These are phyloP conservation scores for Penicillium sp. DNA, from an alignment of 2,329 filamentous ascomycete species.

Conservation along the genomic window DNA sequence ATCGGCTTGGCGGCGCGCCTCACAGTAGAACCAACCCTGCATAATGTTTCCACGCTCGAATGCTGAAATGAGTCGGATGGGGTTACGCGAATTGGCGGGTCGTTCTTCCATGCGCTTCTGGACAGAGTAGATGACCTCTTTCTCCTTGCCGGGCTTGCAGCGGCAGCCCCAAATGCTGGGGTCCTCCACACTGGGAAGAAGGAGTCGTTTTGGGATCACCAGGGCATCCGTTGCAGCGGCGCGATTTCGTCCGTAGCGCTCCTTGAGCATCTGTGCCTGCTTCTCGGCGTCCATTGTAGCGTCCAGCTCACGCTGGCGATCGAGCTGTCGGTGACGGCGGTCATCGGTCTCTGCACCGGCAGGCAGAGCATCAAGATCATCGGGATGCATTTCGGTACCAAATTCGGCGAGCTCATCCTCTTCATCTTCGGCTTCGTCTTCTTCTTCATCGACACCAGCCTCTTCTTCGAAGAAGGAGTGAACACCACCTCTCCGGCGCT, in stretches of 20 bases:
- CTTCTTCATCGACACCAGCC: constrained; percentile 94
- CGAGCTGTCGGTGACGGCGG: constrained; percentile 89
- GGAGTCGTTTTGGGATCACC: constrained; percentile 80
- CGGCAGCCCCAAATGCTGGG: constrained; percentile 94
- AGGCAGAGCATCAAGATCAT: constrained; percentile 79
- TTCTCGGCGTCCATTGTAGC: constrained; percentile 92
- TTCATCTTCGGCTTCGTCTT: constrained; percentile 87
- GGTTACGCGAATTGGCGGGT: constrained; percentile 72
- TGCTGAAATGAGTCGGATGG: constrained; percentile 82
- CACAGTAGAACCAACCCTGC: constrained; percentile 94
- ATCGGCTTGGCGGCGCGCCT: constrained; percentile 85
- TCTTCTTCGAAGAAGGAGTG: constrained; percentile 96
- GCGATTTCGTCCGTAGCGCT: constrained; percentile 84
- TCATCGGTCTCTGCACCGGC: constrained; percentile 84
- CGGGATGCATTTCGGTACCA: constrained; percentile 87
- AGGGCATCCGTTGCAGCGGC: constrained; percentile 71
- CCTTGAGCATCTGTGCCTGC: constrained; percentile 82
- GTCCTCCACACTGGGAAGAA: constrained; percentile 92
- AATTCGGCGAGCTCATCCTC: constrained; percentile 85
- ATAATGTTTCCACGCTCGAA: constrained; percentile 90
- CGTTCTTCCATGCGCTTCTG: constrained; percentile 88
- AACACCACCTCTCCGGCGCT: constrained; percentile 75
- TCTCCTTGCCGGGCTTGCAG: constrained; percentile 94
- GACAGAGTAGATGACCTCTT: constrained; percentile 85
- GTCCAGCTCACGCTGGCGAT: constrained; percentile 86